A percentile compares a stretch with the other conserved stretches of the same genome.
These are phyloP conservation scores for Porpolomopsis calyptriformis DNA, from an alignment of 768 basidiomycete genomes.

Conservation along the genomic window DNA sequence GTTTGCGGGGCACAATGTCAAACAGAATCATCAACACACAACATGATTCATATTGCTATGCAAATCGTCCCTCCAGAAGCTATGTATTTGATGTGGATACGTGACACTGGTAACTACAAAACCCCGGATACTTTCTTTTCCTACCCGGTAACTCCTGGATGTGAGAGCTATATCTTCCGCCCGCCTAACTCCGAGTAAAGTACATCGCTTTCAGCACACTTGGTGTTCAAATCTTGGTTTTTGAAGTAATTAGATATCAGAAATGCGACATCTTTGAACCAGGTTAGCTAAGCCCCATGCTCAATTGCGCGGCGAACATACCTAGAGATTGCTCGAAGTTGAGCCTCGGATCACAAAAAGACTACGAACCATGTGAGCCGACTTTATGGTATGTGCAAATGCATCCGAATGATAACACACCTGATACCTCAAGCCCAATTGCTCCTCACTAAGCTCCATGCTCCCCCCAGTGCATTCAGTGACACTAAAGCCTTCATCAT, in stretches of 20 bases:
- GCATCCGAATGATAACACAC: conserved; percentile 23
- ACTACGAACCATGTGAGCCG: conserved; percentile 28
- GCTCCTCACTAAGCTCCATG: conserved; percentile 85
- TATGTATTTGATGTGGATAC: no score
- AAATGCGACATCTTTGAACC: conserved; percentile 49
- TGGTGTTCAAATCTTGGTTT: conserved; percentile 40
- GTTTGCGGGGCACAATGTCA: no score
- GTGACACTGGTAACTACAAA: no score
- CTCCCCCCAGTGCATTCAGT: conserved; percentile 96
- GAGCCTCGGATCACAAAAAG: conserved; percentile 88
- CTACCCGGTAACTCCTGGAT: no score
- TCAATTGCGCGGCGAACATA: conserved; percentile 25
- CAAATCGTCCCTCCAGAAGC: no score
- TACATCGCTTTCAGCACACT: conserved; percentile 20
- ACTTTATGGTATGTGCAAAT: neutral
- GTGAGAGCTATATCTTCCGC: no score
- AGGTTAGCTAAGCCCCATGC: neutral
- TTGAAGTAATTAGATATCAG: conserved; percentile 74
- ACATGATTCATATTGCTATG: no score
- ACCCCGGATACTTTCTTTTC: no score
- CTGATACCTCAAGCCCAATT: conserved; percentile 86
- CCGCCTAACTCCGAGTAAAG: conserved; percentile 29
- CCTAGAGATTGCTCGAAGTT: conserved; percentile 95
- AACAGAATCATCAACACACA: no score
- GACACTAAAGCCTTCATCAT: conserved; percentile 85